A percentile compares a stretch with the other conserved stretches of the same genome.
Evolutionary conservation across 805 yeast species (phyloP).

Genomic region (Suhomyces pyralidae): DNA sequence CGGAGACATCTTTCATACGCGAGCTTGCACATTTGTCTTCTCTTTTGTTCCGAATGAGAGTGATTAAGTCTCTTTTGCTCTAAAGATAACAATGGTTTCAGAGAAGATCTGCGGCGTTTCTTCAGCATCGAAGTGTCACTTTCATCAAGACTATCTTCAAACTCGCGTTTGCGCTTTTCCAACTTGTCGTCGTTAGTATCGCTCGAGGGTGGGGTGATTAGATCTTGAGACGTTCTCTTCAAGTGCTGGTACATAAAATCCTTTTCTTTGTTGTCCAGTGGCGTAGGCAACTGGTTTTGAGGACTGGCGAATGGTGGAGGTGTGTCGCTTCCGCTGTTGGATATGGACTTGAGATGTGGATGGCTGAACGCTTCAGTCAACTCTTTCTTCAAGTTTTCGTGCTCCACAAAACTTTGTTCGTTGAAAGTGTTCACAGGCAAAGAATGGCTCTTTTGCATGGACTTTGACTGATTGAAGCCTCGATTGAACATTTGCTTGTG

Average conservation of each 20-base stretch:
- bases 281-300: slow-evolving; percentile 30
- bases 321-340: slow-evolving; percentile 3
- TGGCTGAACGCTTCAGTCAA: slow-evolving; percentile 32
- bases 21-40: slow-evolving; percentile 42
- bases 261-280: slow-evolving; percentile 29
- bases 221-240: slow-evolving; percentile 2
- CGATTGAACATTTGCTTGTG: neutral
- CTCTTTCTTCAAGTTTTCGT: slow-evolving; percentile 23
- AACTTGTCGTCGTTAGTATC: slow-evolving; percentile 2
- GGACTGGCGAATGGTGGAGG: slow-evolving; percentile 9
- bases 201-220: slow-evolving; percentile 6
- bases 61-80: slow-evolving; percentile 44
- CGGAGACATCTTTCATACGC: slow-evolving; percentile 44
- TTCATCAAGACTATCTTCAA: slow-evolving; percentile 3
- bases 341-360: slow-evolving; percentile 17
- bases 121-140: slow-evolving; percentile 5
- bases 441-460: slow-evolving; percentile 12
- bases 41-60: slow-evolving; percentile 41
- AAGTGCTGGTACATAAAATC: slow-evolving; percentile 3
- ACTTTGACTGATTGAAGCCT: slow-evolving; percentile 1
- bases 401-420: slow-evolving; percentile 3
- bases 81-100: slow-evolving; percentile 35
- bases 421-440: neutral
- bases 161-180: slow-evolving; percentile 1
- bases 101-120: slow-evolving; percentile 26